These are phyloP conservation scores for Falciphora oryzae DNA, from an alignment of 2,329 filamentous ascomycete species.

Conservation along the genomic window DNA sequence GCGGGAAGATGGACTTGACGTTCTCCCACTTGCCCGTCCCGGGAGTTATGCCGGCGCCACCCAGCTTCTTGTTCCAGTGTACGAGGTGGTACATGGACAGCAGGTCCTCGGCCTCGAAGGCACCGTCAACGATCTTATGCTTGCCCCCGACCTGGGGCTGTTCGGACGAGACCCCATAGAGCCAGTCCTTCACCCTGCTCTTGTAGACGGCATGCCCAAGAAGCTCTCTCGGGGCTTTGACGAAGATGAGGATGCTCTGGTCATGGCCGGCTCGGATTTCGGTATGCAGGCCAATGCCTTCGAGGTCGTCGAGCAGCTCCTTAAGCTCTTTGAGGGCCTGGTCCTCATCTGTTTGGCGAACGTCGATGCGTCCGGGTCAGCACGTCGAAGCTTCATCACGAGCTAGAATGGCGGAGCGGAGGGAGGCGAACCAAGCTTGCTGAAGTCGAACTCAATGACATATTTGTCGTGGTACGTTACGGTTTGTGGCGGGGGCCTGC, in stretches of 20 bases:
- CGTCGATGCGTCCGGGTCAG: neutral
- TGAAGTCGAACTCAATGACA: conserved; percentile 55
- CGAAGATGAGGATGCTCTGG: conserved; percentile 62
- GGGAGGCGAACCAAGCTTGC: conserved; percentile 41
- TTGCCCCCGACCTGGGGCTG: conserved; percentile 49
- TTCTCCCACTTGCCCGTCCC: conserved; percentile 64
- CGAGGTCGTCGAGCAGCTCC: conserved; percentile 51
- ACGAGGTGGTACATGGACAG: conserved; percentile 66
- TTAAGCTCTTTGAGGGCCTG: conserved; percentile 28
- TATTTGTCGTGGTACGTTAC: conserved; percentile 36
- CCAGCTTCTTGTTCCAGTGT: conserved; percentile 49
- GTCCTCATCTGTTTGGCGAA: conserved; percentile 33
- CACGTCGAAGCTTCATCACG: neutral
- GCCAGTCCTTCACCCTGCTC: conserved; percentile 67
- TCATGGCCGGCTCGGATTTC: conserved; percentile 67
- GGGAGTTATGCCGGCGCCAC: conserved; percentile 63
- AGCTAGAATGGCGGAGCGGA: neutral
- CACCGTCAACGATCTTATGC: conserved; percentile 44
- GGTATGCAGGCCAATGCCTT: conserved; percentile 58
- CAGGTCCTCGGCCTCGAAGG: conserved; percentile 59
- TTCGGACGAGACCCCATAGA: conserved; percentile 61
- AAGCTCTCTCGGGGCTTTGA: conserved; percentile 56
- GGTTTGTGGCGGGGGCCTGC: neutral
- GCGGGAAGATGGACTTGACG: conserved; percentile 62
- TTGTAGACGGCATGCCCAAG: conserved; percentile 63